Evolutionary conservation across 306 rosid species (phyloP).

Genomic region (Quercus wislizeni): DNA sequence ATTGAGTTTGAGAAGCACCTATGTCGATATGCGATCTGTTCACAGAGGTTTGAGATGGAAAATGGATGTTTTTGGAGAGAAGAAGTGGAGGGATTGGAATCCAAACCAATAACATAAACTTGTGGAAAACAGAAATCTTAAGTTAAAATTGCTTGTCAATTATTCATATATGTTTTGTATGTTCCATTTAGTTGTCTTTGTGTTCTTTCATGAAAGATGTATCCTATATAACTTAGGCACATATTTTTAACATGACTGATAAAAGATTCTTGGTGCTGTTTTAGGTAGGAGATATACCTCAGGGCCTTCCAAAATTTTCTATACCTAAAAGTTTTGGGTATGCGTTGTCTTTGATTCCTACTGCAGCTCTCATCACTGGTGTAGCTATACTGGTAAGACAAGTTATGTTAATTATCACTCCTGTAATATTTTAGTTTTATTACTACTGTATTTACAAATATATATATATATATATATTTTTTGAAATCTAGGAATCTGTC

Average conservation of each 20-base stretch:
- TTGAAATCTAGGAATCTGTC: slow-evolving; percentile 79
- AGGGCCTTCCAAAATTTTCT: slow-evolving; percentile 86
- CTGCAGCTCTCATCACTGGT: slow-evolving; percentile 89
- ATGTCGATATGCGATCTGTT: background rate
- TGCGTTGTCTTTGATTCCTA: slow-evolving; percentile 77
- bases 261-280: slow-evolving; percentile 18
- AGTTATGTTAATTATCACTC: slow-evolving; percentile 14
- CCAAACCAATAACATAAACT: background rate
- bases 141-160: background rate
- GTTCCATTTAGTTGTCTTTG: slow-evolving; percentile 12
- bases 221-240: background rate
- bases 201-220: slow-evolving; percentile 15
- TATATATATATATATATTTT: background rate
- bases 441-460: slow-evolving; percentile 11
- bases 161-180: slow-evolving; percentile 6
- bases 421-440: background rate
- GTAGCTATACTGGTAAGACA: slow-evolving; percentile 91
- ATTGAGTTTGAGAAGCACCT: background rate
- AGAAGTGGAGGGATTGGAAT: background rate
- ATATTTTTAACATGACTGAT: slow-evolving; percentile 9
- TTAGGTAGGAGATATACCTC: slow-evolving; percentile 96
- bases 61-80: background rate
- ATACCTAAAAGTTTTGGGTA: slow-evolving; percentile 73
- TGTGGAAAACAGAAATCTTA: background rate
- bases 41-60: background rate